These are phyloP conservation scores for Coccinonectria pachysandricola DNA, from an alignment of 2,329 filamentous ascomycete genomes.

Conservation along the genomic window DNA sequence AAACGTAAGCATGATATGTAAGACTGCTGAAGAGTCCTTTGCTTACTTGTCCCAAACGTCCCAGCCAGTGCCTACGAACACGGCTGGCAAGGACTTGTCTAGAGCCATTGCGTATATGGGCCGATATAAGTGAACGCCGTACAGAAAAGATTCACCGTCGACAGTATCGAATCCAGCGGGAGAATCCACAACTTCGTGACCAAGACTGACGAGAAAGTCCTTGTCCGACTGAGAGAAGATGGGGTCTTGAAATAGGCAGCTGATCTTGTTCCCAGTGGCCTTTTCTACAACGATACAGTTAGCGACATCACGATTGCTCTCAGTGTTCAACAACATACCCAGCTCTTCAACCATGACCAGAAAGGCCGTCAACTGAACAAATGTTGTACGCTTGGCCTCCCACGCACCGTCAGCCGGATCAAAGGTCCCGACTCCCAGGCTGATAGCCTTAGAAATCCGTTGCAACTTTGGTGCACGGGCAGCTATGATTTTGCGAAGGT, in stretches of 20 bases:
- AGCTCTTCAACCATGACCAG: conserved; percentile 34
- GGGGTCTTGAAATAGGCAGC: conserved; percentile 45
- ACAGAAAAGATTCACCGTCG: conserved; percentile 41
- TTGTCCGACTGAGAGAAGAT: conserved; percentile 38
- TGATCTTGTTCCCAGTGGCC: conserved; percentile 20
- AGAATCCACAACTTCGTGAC: conserved; percentile 39
- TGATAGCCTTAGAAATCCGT: conserved; percentile 30
- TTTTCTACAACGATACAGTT: conserved; percentile 16
- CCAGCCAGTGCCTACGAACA: conserved; percentile 49
- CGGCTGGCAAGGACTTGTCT: conserved; percentile 31
- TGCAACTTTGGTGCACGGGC: conserved; percentile 9
- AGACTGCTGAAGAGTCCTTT: too few species aligned
- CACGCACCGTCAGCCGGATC: conserved; percentile 37
- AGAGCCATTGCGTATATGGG: conserved; percentile 44
- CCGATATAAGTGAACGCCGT: conserved; percentile 51
- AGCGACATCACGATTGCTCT: too few species aligned
- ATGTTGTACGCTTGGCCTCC: conserved; percentile 35
- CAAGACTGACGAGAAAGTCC: conserved; percentile 43
- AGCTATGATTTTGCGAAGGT: conserved; percentile 25
- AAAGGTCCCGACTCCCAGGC: conserved; percentile 45
- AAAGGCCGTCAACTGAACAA: conserved; percentile 45
- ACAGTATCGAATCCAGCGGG: conserved; percentile 44
- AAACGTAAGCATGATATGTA: too few species aligned
- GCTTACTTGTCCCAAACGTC: conserved; percentile 41
- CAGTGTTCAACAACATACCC: conserved; percentile 25